A percentile compares a stretch with the other conserved stretches of the same genome.
phyloP scores from a whole-genome alignment of 1,284 basidiomycete genomes.

The Ceraceosorus guamensis region DNA sequence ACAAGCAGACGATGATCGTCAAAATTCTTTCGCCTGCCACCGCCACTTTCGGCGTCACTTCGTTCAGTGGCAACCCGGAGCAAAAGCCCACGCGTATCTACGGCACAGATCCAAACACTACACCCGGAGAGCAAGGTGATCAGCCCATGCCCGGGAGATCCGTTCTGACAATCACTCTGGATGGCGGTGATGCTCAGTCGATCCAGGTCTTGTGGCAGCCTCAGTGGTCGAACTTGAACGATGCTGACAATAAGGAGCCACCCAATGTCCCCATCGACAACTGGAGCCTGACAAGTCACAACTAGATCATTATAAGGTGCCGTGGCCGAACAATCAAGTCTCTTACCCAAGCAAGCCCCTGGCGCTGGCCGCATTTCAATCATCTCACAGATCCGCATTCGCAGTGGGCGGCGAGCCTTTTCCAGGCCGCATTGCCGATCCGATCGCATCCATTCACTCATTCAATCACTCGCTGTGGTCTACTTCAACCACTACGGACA shows the following conservation, averaged over 20 bases:
- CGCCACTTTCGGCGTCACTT: conserved; percentile 6
- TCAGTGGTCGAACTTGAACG: conserved; percentile 28
- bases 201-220: conserved; percentile 48
- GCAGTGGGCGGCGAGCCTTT: too few species aligned
- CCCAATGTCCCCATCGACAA: conserved; percentile 31
- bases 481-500: too few species aligned
- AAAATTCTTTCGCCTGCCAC: conserved; percentile 53
- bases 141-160: conserved; percentile 71
- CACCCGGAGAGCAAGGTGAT: conserved; percentile 55
- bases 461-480: too few species aligned
- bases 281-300: conserved; percentile 44
- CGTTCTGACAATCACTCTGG: conserved; percentile 67
- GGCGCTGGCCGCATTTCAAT: too few species aligned
- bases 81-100: conserved; percentile 62
- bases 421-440: too few species aligned
- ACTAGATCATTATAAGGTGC: conserved; percentile 3
- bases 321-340: too few species aligned
- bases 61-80: conserved; percentile 1
- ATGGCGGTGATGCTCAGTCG: conserved; percentile 52
- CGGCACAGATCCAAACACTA: conserved; percentile 60
- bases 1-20: conserved; percentile 52
- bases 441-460: too few species aligned
- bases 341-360: too few species aligned
- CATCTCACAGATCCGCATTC: too few species aligned
- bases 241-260: conserved; percentile 32